phyloP scores from a whole-genome alignment of 352 stramenopile species.

The Pythium monospermum region DNA sequence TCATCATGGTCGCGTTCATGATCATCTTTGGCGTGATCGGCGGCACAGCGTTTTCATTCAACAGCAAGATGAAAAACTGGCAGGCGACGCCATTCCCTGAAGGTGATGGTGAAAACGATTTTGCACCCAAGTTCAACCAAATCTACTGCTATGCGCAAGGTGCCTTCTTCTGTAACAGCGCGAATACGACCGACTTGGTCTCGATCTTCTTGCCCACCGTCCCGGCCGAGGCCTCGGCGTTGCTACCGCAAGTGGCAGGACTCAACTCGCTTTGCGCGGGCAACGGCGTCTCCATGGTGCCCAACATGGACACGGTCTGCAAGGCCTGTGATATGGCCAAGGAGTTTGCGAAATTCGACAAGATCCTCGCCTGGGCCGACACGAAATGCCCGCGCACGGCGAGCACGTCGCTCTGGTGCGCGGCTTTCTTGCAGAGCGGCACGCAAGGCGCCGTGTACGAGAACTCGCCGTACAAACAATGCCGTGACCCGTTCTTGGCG shows the following conservation, averaged over 20 bases:
- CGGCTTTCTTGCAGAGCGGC: slow-evolving; percentile 41
- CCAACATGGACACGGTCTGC: slow-evolving; percentile 38
- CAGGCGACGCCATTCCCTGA: slow-evolving; percentile 48
- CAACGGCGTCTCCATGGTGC: slow-evolving; percentile 12
- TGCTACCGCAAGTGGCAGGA: slow-evolving; percentile 59
- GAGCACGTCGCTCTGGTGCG: slow-evolving; percentile 53
- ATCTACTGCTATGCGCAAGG: slow-evolving; percentile 83
- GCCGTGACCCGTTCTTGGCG: slow-evolving; percentile 58
- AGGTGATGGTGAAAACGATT: slow-evolving; percentile 40
- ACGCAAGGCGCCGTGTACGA: slow-evolving; percentile 42
- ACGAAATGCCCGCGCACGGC: slow-evolving; percentile 48
- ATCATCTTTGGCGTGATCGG: slow-evolving; percentile 69
- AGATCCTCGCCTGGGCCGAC: slow-evolving; percentile 64
- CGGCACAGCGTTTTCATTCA: slow-evolving; percentile 65
- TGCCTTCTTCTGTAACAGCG: slow-evolving; percentile 81
- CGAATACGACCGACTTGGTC: slow-evolving; percentile 49
- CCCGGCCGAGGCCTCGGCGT: slow-evolving; percentile 23
- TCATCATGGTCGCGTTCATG: slow-evolving; percentile 66
- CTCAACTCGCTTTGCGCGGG: slow-evolving; percentile 51
- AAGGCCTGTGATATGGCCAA: slow-evolving; percentile 50
- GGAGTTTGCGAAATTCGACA: slow-evolving; percentile 58
- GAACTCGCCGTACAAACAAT: slow-evolving; percentile 72
- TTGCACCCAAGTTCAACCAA: slow-evolving; percentile 72
- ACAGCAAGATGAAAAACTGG: slow-evolving; percentile 64
- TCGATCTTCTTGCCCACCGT: slow-evolving; percentile 58